Evolutionary conservation across 1,284 basidiomycete genomes (phyloP), one percentile per base, ranked within the genome.

Genomic region (Termitomyces sp.): DNA sequence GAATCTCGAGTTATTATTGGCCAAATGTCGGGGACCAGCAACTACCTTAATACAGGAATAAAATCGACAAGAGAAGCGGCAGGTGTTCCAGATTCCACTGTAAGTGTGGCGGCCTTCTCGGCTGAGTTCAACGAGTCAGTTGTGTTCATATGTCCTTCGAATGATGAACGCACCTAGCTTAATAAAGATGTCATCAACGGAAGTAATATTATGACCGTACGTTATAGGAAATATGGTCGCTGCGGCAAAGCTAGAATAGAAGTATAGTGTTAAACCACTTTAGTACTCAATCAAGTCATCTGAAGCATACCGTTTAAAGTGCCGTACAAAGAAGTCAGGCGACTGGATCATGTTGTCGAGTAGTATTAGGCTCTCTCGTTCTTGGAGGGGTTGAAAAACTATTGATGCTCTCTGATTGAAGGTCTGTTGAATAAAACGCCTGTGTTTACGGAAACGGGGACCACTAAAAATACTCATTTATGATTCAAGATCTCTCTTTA

Each of bases 61-160:
- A 79, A 81, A 65, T 83, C 81, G 4, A 82, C 80, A 49, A 82
- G 67, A 56, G 75, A 78, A 13, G 78, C 76, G 34, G 77, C 78
- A n/a, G 80, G 74, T 13, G 74, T 75, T 9, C 79, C 79, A 30
- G 75, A 69, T 56, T 73, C 70, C n/a, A 78, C 70, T 3, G 80
- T 81, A 46, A 77, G 70, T 9, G 68, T 73, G 12, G 71, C 74
- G 7, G 79, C 77, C 34, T 73, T 70, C 55, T 81, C 78, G 48
- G 75, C 80, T 72, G 53, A 42, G 55, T 31, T 3, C 24, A 24
- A 34, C 31, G 48, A 24, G 61, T 58, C 43, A 60, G 62, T 47
- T 65, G 34, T 58, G 55, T 21, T 39, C 62, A 28, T 34, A 48
- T 31, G 9, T 13, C 26, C 24, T 49, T 38, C 28, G 24, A 40